Conservation (phyloP, 208 protist genomes). For the Spongospora subterranea region DNA sequence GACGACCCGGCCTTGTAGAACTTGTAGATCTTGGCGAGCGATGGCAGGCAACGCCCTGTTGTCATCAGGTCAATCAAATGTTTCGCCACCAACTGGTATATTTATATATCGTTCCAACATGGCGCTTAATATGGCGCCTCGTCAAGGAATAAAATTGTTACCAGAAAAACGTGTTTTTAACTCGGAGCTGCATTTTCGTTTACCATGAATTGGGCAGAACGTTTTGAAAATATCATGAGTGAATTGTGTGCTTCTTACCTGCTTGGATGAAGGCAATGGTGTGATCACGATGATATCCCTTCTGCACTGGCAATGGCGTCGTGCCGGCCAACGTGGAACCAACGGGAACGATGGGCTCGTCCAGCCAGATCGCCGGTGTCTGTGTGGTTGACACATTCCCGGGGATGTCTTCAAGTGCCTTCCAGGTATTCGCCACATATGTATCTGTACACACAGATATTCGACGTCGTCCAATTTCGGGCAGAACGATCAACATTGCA, state of each 20-base stretch:
- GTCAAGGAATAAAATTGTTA: too few relatives aligned
- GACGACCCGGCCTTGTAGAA: not conserved
- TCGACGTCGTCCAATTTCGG: not conserved
- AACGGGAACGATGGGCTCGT: not conserved
- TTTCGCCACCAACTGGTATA: not conserved
- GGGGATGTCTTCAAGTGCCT: not conserved
- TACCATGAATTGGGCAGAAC: too few relatives aligned
- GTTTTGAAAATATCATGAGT: too few relatives aligned
- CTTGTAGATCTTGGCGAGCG: not conserved
- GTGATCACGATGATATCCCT: not conserved
- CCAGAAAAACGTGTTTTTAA: too few relatives aligned
- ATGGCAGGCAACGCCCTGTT: not conserved
- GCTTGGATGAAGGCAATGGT: not conserved
- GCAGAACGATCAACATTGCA: too few relatives aligned
- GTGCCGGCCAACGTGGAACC: not conserved
- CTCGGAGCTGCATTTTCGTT: too few relatives aligned
- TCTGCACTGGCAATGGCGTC: not conserved
- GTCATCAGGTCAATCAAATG: not conserved
- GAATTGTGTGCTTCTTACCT: not conserved
- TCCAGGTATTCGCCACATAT: not conserved
- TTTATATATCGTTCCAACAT: too few relatives aligned
- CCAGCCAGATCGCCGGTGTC: not conserved
- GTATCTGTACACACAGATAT: not conserved
- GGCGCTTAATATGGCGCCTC: too few relatives aligned
- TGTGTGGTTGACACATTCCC: not conserved